Evolutionary conservation across 352 stramenopile genomes (phyloP).

Genomic region (Blastocystis sp.): DNA sequence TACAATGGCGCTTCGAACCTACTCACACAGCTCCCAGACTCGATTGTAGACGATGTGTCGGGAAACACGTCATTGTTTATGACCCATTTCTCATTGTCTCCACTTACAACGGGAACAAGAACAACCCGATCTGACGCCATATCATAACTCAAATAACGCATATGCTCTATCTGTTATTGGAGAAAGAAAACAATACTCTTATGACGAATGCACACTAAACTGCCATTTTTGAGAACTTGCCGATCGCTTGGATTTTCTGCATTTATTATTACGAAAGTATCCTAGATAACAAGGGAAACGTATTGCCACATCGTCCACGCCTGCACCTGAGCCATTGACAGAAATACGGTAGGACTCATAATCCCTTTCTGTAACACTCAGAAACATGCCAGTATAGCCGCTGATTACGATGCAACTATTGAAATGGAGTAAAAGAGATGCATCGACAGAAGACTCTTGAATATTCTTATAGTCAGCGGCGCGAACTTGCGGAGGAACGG

Average conservation of each 20-base stretch:
- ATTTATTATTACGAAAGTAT: conserved; percentile 46
- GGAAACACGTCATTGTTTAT: neutral
- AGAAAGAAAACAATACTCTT: neutral
- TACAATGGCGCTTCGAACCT: neutral
- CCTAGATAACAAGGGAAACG: neutral
- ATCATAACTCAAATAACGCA: conserved; percentile 38
- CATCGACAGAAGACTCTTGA: conserved; percentile 34
- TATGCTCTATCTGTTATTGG: neutral
- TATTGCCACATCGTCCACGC: neutral
- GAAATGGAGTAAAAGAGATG: conserved; percentile 22
- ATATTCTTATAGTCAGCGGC: neutral
- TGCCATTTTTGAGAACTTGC: neutral
- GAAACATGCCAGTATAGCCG: neutral
- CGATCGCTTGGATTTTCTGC: neutral
- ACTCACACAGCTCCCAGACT: neutral
- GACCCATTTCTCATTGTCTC: conserved; percentile 17
- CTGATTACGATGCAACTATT: neutral
- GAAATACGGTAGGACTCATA: neutral
- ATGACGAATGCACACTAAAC: conserved; percentile 27
- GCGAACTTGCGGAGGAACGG: neutral
- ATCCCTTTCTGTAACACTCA: conserved; percentile 6
- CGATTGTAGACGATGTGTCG: neutral
- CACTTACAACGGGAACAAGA: neutral
- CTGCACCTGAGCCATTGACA: conserved; percentile 11
- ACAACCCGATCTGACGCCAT: neutral